Base-by-base conservation (phyloP, 176 grass and related monocot species). In the Musa schizocarpa region DNA sequence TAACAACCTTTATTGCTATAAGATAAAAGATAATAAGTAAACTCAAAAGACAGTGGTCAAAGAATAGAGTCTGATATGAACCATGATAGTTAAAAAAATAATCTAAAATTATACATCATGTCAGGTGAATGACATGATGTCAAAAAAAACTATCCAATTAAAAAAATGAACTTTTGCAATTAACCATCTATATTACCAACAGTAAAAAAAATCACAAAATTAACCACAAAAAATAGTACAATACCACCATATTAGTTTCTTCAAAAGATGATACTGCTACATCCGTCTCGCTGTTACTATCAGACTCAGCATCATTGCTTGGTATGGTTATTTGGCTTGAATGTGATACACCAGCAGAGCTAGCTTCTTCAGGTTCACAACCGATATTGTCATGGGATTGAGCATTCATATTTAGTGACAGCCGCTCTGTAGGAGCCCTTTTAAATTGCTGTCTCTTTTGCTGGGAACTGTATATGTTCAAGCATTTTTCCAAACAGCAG, bases 181-280 rank as follows among this genome's bases (percentile, higher is more conserved):
- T 9, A 9, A 63, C 59, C 20, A 48, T 4, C 25, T 53, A 54
- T 51, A 29, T 43, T 52, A 13, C 21, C 71, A 9, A 54, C 62
- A 24, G n/a, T 23, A 13, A n/a, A 29, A 66, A 67, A 26, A 13
- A 51, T 19, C 2, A 53, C 11, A 9, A 25, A 21, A 25, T 11
- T 54, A 25, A 25, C 57, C 17, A 58, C 3, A 71, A 59, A 71
- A 68, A 79, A 61, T 3, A 59, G 8, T 9, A 13, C 10, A 54
- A 52, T 87, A 90, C 88, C 85, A 72, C 63, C 50, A 67, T 63
- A 0, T 66, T 73, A 26, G 65, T 81, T 63, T 81, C 75, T 12
- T 83, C 80, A 12, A 52, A 20, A 19, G 80, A 80, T 56, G 71
- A 50, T 19, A 50, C 22, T 14, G 70, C n/a, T 23, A 51, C 27